These are phyloP conservation scores for Aurinia saxatilis DNA, from an alignment of 345 rosid genomes.

Conservation along the genomic window DNA sequence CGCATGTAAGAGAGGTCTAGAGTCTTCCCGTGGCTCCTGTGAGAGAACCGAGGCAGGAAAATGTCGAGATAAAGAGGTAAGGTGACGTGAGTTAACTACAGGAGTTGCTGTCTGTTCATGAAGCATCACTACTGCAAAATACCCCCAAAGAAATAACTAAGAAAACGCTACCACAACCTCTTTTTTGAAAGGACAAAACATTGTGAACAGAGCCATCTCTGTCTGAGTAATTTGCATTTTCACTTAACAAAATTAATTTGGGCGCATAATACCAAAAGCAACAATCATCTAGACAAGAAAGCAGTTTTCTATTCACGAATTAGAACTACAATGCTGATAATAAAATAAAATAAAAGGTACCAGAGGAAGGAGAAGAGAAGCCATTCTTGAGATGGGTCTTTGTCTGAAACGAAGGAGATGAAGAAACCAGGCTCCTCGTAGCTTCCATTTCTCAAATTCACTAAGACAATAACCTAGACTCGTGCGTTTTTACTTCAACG, in stretches of 20 bases:
- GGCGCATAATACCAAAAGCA: background rate
- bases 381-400: slow-evolving; percentile 44
- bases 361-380: slow-evolving; percentile 40
- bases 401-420: slow-evolving; percentile 52
- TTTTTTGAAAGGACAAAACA: background rate
- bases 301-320: background rate
- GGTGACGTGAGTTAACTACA: slow-evolving; percentile 43
- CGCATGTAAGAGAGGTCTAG: slow-evolving; percentile 34
- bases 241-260: background rate
- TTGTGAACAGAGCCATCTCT: background rate
- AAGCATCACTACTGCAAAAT: slow-evolving; percentile 43
- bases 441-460: slow-evolving; percentile 49
- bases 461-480: background rate
- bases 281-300: background rate
- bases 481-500: background rate
- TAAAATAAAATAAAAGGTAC: slow-evolving; percentile 28
- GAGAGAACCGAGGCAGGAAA: slow-evolving; percentile 63
- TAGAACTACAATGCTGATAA: background rate
- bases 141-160: background rate
- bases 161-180: background rate
- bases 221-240: background rate
- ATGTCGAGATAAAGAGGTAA: slow-evolving; percentile 44
- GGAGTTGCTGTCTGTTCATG: slow-evolving; percentile 49
- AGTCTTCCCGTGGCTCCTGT: slow-evolving; percentile 70
- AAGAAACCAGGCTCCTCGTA: slow-evolving; percentile 51